These are phyloP conservation scores for Blastobotrys chiropterorum DNA, from an alignment of 805 yeast species.

Conservation along the genomic window DNA sequence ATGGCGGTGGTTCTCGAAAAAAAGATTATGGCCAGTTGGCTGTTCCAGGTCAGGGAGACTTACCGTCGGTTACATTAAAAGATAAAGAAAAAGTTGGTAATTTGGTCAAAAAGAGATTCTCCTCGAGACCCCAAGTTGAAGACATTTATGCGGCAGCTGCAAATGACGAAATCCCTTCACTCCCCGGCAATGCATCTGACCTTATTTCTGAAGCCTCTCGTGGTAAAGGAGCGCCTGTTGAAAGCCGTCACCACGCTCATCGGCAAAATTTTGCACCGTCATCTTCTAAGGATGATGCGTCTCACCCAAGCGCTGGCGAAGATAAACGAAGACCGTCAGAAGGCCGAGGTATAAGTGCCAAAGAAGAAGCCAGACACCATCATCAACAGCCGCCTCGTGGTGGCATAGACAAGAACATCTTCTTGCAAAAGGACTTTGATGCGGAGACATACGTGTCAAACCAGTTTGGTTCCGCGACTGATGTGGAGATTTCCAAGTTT, in stretches of 20 bases:
- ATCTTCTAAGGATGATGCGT: slow-evolving; percentile 4
- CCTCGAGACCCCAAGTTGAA: slow-evolving; percentile 18
- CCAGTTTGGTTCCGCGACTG: slow-evolving; percentile 58
- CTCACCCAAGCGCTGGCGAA: slow-evolving; percentile 1
- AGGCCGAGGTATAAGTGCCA: too few relatives aligned
- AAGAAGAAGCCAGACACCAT: too few relatives aligned
- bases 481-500: slow-evolving; percentile 65
- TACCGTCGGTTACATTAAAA: slow-evolving; percentile 21
- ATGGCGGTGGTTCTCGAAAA: too few relatives aligned
- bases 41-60: slow-evolving; percentile 8
- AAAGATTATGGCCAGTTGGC: slow-evolving; percentile 12
- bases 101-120: slow-evolving; percentile 23
- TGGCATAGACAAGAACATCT: too few relatives aligned
- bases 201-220: slow-evolving; percentile 56
- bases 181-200: slow-evolving; percentile 71
- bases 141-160: slow-evolving; percentile 77
- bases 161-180: slow-evolving; percentile 67
- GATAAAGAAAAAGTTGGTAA: slow-evolving; percentile 24
- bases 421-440: slow-evolving; percentile 30
- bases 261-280: too few relatives aligned
- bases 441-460: slow-evolving; percentile 43
- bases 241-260: too few relatives aligned
- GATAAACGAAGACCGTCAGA: background rate
- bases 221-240: too few relatives aligned
- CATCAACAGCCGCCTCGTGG: slow-evolving; percentile 1